A percentile compares a stretch with the other conserved stretches of the same genome.
These are phyloP conservation scores for Beta macrorhiza DNA, from an alignment of 179 eudicot species.

Conservation along the genomic window DNA sequence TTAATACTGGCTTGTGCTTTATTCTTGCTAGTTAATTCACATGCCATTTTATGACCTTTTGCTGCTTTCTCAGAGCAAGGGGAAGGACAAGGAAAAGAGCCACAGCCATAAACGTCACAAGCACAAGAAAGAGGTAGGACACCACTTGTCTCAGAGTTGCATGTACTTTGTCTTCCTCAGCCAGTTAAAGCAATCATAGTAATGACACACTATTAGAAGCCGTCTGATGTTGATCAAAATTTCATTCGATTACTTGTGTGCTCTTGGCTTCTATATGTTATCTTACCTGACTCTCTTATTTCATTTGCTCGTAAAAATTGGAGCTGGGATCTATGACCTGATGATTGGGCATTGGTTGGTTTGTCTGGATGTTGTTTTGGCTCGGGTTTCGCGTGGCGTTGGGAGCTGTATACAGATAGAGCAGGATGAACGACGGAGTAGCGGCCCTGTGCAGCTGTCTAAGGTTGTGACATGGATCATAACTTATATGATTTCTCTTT, in stretches of 20 bases:
- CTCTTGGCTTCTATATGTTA: background rate
- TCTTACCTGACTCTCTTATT: constrained; percentile 53
- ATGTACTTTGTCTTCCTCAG: background rate
- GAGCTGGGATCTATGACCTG: constrained; percentile 86
- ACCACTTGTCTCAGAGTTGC: constrained; percentile 21
- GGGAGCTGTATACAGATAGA: constrained; percentile 80
- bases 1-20: constrained; percentile 23
- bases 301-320: constrained; percentile 82
- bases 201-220: background rate
- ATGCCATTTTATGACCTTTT: constrained; percentile 26
- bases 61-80: constrained; percentile 53
- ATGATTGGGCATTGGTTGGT: constrained; percentile 52
- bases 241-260: background rate
- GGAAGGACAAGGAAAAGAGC: constrained; percentile 68
- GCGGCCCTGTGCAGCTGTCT: constrained; percentile 88
- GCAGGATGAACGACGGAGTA: constrained; percentile 51
- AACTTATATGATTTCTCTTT: background rate
- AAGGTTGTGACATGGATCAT: constrained; percentile 45
- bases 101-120: constrained; percentile 58
- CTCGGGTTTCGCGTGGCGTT: constrained; percentile 59
- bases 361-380: constrained; percentile 66
- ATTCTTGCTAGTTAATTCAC: background rate
- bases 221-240: background rate
- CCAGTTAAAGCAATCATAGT: background rate
- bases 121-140: constrained; percentile 75